phyloP scores from a whole-genome alignment of 2,329 filamentous ascomycete genomes.

The Cylindrodendrum hubeiense region DNA sequence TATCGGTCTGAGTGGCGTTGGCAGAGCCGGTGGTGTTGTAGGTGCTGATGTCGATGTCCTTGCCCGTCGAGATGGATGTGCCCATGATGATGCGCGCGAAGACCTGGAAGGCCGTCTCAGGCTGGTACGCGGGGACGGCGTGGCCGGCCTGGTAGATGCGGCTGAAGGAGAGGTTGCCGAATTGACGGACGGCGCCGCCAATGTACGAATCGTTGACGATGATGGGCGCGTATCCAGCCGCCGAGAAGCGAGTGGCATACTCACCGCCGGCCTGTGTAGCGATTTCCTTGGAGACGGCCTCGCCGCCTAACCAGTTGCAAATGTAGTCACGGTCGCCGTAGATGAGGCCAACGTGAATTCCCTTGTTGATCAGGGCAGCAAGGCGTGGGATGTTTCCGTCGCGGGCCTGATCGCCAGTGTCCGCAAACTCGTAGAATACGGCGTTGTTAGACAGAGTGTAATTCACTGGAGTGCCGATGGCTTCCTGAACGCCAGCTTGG shows the following conservation, averaged over 20 bases:
- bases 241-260: slow-evolving; percentile 68
- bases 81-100: slow-evolving; percentile 72
- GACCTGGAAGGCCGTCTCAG: slow-evolving; percentile 68
- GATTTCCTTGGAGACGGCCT: slow-evolving; percentile 76
- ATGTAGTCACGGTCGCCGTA: slow-evolving; percentile 76
- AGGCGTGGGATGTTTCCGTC: slow-evolving; percentile 70
- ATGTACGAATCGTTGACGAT: slow-evolving; percentile 76
- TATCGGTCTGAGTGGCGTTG: slow-evolving; percentile 69
- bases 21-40: slow-evolving; percentile 70
- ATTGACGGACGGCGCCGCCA: slow-evolving; percentile 81
- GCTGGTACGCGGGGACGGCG: slow-evolving; percentile 71
- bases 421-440: slow-evolving; percentile 60
- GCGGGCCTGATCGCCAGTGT: slow-evolving; percentile 72
- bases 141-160: slow-evolving; percentile 77
- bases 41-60: slow-evolving; percentile 60
- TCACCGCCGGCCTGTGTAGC: slow-evolving; percentile 59
- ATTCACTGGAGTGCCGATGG: slow-evolving; percentile 73
- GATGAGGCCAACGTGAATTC: slow-evolving; percentile 77
- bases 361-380: slow-evolving; percentile 69
- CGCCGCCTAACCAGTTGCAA: slow-evolving; percentile 79
- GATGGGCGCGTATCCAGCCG: slow-evolving; percentile 79
- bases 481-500: slow-evolving; percentile 65
- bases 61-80: slow-evolving; percentile 67
- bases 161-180: slow-evolving; percentile 78
- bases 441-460: slow-evolving; percentile 63